Base-by-base conservation (phyloP, 805 yeast genomes). In the Starmerella sirachaensis region DNA sequence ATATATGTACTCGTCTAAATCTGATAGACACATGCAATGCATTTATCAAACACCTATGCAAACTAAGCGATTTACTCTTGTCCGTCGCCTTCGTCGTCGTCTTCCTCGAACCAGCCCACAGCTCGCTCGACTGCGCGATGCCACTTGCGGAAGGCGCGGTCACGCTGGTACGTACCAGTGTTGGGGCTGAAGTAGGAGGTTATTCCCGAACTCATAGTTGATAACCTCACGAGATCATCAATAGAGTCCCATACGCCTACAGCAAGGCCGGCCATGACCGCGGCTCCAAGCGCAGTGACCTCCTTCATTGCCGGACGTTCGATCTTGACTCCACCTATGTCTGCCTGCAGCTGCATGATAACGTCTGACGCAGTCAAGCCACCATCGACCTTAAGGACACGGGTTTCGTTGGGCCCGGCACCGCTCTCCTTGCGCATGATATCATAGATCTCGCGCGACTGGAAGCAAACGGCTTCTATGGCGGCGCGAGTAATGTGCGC, bases 251-350 rank as follows among this genome's bases (percentile, higher is more conserved):
- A 86, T 32, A 84, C 58, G 30, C 65, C 62, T 40, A 81, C 69
- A 11, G 74, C 74, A 52, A 85, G 63, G 10, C 95, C 94, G 3
- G 97, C 94, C 20, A 95, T 95, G 48, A 88, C 80, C 4, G 96
- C 95, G 6, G 94, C 94, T 20, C 97, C 97, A 45, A 86, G 68
- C 0, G 96, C 95, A 5, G 96, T 86, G 56, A 94, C 84, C 60
- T 86, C 97, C 24, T 83, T 65, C 57, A 78, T 80, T 22, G 74
- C 70, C 1, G 95, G 85, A 51, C 95, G 69, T 49, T 73, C 71
- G 29, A 86, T 88, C 19, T 76, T 74, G 1, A 91, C 88, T 3
- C 96, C 96, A 49, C 84, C 66, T 45, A 86, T 77, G 57, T 86
- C 93, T 6, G 94, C 80, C 62, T 86, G 96, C 46, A 86, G 83